A percentile compares a stretch with the other conserved stretches of the same genome.
phyloP scores from a whole-genome alignment of 2,329 filamentous ascomycete species.

The Colletotrichum zoysiae region DNA sequence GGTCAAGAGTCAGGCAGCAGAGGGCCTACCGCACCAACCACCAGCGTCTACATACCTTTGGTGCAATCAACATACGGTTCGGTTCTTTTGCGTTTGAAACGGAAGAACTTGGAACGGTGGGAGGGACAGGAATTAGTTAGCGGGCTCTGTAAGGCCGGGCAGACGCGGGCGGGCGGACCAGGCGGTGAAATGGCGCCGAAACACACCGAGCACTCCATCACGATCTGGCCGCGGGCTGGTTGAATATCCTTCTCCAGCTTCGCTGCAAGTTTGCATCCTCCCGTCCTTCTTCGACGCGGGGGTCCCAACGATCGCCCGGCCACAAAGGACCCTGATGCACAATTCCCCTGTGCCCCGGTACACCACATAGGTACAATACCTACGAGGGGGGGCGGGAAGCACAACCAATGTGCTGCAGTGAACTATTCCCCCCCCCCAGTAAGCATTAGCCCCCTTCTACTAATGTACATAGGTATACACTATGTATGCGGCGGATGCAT shows the following conservation, averaged over 20 bases:
- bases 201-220: slow-evolving; percentile 39
- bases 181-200: slow-evolving; percentile 40
- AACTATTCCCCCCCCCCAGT: slow-evolving; percentile 13
- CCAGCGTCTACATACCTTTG: background rate
- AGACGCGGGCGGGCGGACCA: background rate
- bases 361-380: no score
- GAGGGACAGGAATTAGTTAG: background rate
- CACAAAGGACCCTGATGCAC: slow-evolving; percentile 40
- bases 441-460: slow-evolving; percentile 27
- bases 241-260: slow-evolving; percentile 25
- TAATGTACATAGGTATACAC: no score
- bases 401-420: slow-evolving; percentile 5
- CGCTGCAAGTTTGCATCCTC: slow-evolving; percentile 23
- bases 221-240: slow-evolving; percentile 21
- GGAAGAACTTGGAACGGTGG: slow-evolving; percentile 14
- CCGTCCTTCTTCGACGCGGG: slow-evolving; percentile 31
- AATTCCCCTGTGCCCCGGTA: slow-evolving; percentile 23
- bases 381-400: background rate
- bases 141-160: background rate
- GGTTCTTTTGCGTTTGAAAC: background rate
- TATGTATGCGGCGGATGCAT: background rate
- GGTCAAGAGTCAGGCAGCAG: slow-evolving; percentile 12
- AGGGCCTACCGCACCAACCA: background rate
- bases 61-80: slow-evolving; percentile 8
- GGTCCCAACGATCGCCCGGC: slow-evolving; percentile 36